These are phyloP conservation scores for Vitis hybrid DNA, from an alignment of 177 flowering plant species.

Conservation along the genomic window DNA sequence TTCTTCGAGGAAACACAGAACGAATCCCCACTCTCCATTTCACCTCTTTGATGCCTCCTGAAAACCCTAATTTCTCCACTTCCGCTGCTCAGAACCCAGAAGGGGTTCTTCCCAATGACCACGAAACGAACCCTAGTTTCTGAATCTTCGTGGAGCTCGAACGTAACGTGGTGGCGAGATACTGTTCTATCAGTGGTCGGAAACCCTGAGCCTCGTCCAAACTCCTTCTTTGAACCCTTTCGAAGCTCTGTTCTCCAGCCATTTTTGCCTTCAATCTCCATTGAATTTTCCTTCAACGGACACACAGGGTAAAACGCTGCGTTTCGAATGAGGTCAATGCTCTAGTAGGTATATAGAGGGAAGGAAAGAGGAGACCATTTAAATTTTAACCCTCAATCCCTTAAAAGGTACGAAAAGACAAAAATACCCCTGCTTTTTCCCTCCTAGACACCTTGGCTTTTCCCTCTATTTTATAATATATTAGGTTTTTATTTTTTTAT, in stretches of 20 bases:
- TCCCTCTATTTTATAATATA: no score
- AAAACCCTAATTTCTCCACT: constrained; percentile 38
- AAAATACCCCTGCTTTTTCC: no score
- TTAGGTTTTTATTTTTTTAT: no score
- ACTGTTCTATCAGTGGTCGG: constrained; percentile 49
- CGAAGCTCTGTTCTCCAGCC: constrained; percentile 39
- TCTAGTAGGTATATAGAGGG: no score
- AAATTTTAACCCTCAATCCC: no score
- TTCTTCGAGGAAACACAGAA: constrained; percentile 56
- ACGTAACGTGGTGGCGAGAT: constrained; percentile 64
- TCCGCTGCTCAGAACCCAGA: constrained; percentile 47
- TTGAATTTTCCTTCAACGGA: constrained; percentile 12
- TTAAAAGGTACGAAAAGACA: no score
- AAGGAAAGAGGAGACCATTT: no score
- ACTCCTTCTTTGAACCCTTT: constrained; percentile 19
- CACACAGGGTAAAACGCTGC: no score
- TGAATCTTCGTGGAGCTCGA: constrained; percentile 17
- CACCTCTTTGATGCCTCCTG: constrained; percentile 53
- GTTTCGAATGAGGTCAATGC: no score
- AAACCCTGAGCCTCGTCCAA: constrained; percentile 58
- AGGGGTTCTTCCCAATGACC: constrained; percentile 72
- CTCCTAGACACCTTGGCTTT: no score
- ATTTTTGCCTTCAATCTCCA: constrained; percentile 64
- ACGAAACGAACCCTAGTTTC: constrained; percentile 43
- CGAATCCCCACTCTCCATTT: constrained; percentile 46